phyloP scores from a whole-genome alignment of 306 rosid species.

The Vigna unguiculata region DNA sequence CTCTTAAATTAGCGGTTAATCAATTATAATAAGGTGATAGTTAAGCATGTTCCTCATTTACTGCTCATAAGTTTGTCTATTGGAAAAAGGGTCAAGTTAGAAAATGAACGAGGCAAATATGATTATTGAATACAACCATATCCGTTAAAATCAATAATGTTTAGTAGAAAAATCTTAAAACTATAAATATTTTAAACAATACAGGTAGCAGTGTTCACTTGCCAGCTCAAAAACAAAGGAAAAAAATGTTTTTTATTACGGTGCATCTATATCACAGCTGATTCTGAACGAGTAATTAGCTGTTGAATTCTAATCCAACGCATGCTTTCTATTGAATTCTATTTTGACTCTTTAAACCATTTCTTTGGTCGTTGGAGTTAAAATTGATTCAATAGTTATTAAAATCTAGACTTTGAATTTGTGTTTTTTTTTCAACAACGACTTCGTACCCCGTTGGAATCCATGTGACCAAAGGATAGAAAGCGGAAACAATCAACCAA shows the following conservation, averaged over 20 bases:
- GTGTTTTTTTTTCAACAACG: background rate
- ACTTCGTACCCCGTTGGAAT: background rate
- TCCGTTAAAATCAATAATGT: background rate
- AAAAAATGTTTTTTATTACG: background rate
- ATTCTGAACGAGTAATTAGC: conserved; percentile 1
- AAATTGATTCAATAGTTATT: background rate
- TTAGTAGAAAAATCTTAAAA: background rate
- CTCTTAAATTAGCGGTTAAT: no score
- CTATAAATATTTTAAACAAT: background rate
- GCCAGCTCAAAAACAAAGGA: conserved; percentile 23
- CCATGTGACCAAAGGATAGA: background rate
- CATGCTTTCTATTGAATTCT: conserved; percentile 33
- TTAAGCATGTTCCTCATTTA: no score
- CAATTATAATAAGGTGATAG: no score
- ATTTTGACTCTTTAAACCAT: conserved; percentile 20
- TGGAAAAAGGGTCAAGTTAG: no score
- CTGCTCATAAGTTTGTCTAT: no score
- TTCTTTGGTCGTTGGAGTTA: background rate
- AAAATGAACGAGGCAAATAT: no score
- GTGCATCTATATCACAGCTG: conserved; percentile 37
- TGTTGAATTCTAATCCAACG: conserved; percentile 41
- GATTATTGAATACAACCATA: no score
- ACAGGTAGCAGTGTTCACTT: background rate
- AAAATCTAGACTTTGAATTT: background rate
- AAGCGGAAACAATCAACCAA: background rate